These are phyloP conservation scores for Metarhizium rileyi DNA, from an alignment of 2,329 filamentous ascomycete genomes.

Conservation along the genomic window DNA sequence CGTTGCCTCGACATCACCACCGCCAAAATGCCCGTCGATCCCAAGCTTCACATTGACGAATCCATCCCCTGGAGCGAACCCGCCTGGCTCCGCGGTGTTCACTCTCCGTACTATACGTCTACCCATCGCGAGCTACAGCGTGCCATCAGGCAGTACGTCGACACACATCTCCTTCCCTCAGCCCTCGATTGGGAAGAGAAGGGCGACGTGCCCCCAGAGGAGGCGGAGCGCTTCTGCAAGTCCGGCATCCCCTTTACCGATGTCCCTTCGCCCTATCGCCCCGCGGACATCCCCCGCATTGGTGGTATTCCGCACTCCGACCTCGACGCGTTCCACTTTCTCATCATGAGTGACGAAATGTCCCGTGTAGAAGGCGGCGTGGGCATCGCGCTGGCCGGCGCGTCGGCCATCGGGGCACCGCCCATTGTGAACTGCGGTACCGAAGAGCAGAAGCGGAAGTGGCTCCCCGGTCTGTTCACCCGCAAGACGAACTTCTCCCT, in stretches of 20 bases:
- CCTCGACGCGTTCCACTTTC: constrained; percentile 46
- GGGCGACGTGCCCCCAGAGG: constrained; percentile 37
- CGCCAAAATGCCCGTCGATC: constrained; percentile 9
- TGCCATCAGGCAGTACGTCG: constrained; percentile 47
- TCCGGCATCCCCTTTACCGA: constrained; percentile 29
- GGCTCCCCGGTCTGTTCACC: constrained; percentile 48
- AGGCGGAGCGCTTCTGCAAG: constrained; percentile 25
- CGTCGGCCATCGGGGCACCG: constrained; percentile 52
- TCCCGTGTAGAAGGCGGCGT: constrained; percentile 47
- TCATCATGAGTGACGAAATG: constrained; percentile 47
- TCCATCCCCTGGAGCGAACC: constrained; percentile 17
- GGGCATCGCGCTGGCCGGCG: constrained; percentile 46
- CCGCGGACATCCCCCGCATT: constrained; percentile 16
- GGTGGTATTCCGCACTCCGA: constrained; percentile 35
- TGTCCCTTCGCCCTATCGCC: constrained; percentile 27
- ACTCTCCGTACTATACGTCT: constrained; percentile 50
- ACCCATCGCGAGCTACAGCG: constrained; percentile 50
- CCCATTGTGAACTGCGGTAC: constrained; percentile 55
- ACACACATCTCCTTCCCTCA: constrained; percentile 46
- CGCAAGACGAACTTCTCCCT: constrained; percentile 53
- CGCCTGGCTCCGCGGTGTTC: constrained; percentile 17
- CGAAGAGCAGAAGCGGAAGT: constrained; percentile 34
- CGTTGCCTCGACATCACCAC: background rate
- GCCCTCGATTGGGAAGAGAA: constrained; percentile 55
- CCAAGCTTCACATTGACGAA: constrained; percentile 13